Conservation (phyloP, 2,329 filamentous ascomycete species). For the Bipolaris oryzae region DNA sequence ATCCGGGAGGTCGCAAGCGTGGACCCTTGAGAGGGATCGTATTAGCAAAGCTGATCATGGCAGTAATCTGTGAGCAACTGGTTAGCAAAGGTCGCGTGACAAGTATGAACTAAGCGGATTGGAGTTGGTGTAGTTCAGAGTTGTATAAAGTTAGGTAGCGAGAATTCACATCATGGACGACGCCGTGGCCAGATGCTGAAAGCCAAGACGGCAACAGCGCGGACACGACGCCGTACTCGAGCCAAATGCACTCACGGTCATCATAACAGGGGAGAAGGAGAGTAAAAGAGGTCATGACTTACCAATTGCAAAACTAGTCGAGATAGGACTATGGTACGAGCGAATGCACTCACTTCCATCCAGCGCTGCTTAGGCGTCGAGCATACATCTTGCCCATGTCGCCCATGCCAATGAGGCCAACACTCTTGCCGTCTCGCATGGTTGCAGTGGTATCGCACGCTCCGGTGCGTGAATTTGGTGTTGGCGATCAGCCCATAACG, state of each 20-base stretch:
- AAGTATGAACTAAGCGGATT: constrained; percentile 27
- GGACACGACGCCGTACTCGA: constrained; percentile 82
- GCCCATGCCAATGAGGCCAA: constrained; percentile 98
- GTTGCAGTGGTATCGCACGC: constrained; percentile 37
- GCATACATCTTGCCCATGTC: constrained; percentile 99
- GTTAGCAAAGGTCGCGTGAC: constrained; percentile 38
- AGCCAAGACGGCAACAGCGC: constrained; percentile 78
- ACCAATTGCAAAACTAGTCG: constrained; percentile 27
- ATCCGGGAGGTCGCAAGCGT: constrained; percentile 91
- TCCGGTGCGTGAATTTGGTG: constrained; percentile 28
- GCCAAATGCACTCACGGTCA: constrained; percentile 99
- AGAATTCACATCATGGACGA: constrained; percentile 98
- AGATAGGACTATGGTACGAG: constrained; percentile 23
- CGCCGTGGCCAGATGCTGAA: constrained; percentile 60
- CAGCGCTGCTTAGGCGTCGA: constrained; percentile 81
- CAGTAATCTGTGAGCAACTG: constrained; percentile 38
- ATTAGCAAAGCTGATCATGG: constrained; percentile 14
- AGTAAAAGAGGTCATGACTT: constrained; percentile 28
- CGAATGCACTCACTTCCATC: constrained; percentile 81
- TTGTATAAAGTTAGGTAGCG: constrained; percentile 89
- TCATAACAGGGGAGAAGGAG: constrained; percentile 64
- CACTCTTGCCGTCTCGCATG: constrained; percentile 69
- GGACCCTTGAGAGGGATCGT: constrained; percentile 67
- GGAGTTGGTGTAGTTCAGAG: constrained; percentile 70
- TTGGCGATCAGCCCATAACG: constrained; percentile 40